phyloP scores from a whole-genome alignment of 2,329 filamentous ascomycete species.

The Colletotrichum somersetense region DNA sequence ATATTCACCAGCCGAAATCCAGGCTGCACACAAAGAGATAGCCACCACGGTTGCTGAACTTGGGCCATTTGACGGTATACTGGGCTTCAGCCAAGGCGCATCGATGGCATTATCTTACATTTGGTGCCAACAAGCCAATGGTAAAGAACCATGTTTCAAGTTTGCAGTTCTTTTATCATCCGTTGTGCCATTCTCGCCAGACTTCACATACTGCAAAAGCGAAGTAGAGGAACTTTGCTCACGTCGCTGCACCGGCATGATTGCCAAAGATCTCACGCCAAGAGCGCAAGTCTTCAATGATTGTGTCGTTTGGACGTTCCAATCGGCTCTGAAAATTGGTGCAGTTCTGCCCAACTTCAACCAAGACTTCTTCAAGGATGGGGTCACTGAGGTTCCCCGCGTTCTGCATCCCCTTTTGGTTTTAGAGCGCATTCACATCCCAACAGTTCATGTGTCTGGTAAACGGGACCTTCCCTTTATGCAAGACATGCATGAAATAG shows the following conservation, averaged over 20 bases:
- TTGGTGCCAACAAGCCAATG: slow-evolving; percentile 25
- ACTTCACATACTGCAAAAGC: slow-evolving; percentile 21
- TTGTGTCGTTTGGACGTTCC: slow-evolving; percentile 22
- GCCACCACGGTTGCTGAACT: slow-evolving; percentile 32
- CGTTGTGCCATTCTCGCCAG: slow-evolving; percentile 25
- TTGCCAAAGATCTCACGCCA: slow-evolving; percentile 7
- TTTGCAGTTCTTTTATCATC: slow-evolving; percentile 36
- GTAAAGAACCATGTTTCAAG: slow-evolving; percentile 27
- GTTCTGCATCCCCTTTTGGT: slow-evolving; percentile 26
- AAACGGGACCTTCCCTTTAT: slow-evolving; percentile 35
- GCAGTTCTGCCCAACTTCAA: slow-evolving; percentile 26
- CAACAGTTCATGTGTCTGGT: slow-evolving; percentile 35
- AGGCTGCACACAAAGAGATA: slow-evolving; percentile 17
- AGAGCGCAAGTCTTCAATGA: slow-evolving; percentile 32
- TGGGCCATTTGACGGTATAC: slow-evolving; percentile 44
- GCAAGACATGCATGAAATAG: slow-evolving; percentile 38
- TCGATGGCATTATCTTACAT: slow-evolving; percentile 31
- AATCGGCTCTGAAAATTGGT: slow-evolving; percentile 31
- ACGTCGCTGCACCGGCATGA: slow-evolving; percentile 4
- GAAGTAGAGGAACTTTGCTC: slow-evolving; percentile 28
- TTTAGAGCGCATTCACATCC: slow-evolving; percentile 31
- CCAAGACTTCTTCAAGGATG: slow-evolving; percentile 29
- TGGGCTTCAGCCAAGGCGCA: slow-evolving; percentile 45
- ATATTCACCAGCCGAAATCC: slow-evolving; percentile 22
- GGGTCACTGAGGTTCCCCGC: background rate